These are phyloP conservation scores for Podospora pseudopauciseta DNA, from an alignment of 495 filamentous ascomycete species.

Conservation along the genomic window DNA sequence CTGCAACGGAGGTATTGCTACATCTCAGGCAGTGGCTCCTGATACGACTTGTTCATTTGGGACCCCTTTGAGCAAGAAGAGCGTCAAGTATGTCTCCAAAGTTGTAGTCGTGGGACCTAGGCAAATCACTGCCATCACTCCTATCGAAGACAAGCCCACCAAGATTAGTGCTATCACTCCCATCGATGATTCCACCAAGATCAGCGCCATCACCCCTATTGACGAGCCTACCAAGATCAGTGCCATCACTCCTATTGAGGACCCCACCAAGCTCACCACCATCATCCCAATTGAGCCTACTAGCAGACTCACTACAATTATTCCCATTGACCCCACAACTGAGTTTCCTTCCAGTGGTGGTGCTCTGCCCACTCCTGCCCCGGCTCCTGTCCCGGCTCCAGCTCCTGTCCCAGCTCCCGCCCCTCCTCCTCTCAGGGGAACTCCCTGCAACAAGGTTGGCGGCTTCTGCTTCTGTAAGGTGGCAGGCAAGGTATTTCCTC, in stretches of 20 bases:
- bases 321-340: not conserved
- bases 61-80: not conserved
- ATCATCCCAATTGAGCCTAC: not conserved
- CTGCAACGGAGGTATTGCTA: conserved; percentile 19
- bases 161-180: not conserved
- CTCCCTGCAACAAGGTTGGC: not conserved
- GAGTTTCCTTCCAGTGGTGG: not conserved
- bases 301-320: not conserved
- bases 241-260: not conserved
- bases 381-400: not conserved
- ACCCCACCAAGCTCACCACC: not conserved
- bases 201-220: not conserved
- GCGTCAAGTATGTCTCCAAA: conserved; percentile 15
- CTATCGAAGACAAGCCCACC: not conserved
- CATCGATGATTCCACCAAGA: not conserved
- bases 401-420: not conserved
- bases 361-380: not conserved
- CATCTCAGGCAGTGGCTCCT: conserved; percentile 15
- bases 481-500: not conserved
- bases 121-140: not conserved
- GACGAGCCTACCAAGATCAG: not conserved
- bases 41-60: conserved; percentile 23
- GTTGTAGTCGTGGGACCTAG: not conserved
- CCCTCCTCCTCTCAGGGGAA: not conserved
- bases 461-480: not conserved